Evolutionary conservation across 2,329 filamentous ascomycete species (phyloP), one percentile per base, ranked within the genome.

Genomic region (Leptoxyphium fumago): DNA sequence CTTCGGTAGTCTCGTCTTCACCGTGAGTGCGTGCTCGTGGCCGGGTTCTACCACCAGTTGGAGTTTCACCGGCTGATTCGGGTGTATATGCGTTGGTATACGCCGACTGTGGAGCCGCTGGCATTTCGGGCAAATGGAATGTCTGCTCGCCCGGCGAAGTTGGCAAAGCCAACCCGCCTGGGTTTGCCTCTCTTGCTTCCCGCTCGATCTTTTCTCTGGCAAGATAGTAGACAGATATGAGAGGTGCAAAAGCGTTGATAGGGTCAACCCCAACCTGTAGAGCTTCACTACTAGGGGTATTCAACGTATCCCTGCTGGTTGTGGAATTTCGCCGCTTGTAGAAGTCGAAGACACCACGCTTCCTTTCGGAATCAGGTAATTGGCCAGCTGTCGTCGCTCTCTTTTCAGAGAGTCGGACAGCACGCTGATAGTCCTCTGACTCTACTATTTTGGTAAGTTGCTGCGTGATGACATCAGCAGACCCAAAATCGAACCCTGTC

Each of bases 401-500:
- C 56, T 74, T 78, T 55, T 78, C 78, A 32, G 78, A 75, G 10
- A 80, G 66, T 44, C 78, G 76, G n/a, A 94, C 72, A 5, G 86
- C 87, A 46, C 80, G 78, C 55, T 94, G 86, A 54, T 98, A 98
- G 36, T 96, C 89, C 6, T 94, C 87, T 0, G 88, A 95, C 55
- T 93, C 84, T 47, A 98, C 75, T n/a, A 88, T 76, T 50, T 82
- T 84, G 9, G 79, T 84, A 38, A 98, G 73, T 59, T 95, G 85
- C 2, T 77, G 69, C 45, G 77, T 80, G 58, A 98, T 95, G 45
- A 77, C 76, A 43, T 95, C 87, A 1, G 86, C 75, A 0, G 85
- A 75, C 1, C 91, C 91, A 66, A 96, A 98, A 62, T 96, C 94
- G 62, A 98, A 98, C 2, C 91, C 91, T 18, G 87, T 93, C 91